Base-by-base conservation (phyloP, 2,329 filamentous ascomycete species). In the Biscogniauxia marginata region DNA sequence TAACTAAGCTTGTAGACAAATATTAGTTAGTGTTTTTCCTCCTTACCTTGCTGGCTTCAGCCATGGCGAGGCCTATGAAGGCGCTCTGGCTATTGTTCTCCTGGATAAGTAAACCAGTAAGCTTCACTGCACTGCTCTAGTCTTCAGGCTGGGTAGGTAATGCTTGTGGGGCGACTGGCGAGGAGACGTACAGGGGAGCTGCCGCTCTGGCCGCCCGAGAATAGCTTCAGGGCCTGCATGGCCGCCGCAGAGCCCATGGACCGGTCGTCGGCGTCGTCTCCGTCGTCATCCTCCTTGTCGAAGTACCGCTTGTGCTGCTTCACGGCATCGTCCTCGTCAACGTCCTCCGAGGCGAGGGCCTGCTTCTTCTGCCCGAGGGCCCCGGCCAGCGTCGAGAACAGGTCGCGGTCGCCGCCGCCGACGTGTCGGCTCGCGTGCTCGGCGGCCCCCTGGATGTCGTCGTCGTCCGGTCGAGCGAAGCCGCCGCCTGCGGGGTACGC, bases 11-110 rank as follows among this genome's bases (percentile, higher is more conserved):
- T 46, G n/a, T 30, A 25, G 22, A 13, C 21, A 6, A 49, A n/a
- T 25, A 39, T 3, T 18, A n/a, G 34, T 16, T 16, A 24, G 23
- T 7, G 16, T 20, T 19, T 9, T 5, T 20, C 43, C 21, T 8
- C 65, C 74, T 53, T 60, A 93, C 78, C 80, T 93, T 92, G 68
- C 87, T 87, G 30, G 91, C 93, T 77, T 97, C 89, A 7, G 83
- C 85, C 90, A 97, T 93, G 46, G 93, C 93, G 71, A 96, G 79
- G 4, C 88, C 90, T 60, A 96, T 83, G 68, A 96, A 91, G 59
- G 88, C 84, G 71, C 88, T 91, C 80, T 96, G 87, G 64, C 85
- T 84, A 67, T 80, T 77, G 49, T 74, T 75, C 7, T 74, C 71
- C 58, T 70, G 46, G 1, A 25, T 39, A 39, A n/a, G 2, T n/a